Conservation (phyloP, 257 asterid genomes). For the Fraxinus excelsior region DNA sequence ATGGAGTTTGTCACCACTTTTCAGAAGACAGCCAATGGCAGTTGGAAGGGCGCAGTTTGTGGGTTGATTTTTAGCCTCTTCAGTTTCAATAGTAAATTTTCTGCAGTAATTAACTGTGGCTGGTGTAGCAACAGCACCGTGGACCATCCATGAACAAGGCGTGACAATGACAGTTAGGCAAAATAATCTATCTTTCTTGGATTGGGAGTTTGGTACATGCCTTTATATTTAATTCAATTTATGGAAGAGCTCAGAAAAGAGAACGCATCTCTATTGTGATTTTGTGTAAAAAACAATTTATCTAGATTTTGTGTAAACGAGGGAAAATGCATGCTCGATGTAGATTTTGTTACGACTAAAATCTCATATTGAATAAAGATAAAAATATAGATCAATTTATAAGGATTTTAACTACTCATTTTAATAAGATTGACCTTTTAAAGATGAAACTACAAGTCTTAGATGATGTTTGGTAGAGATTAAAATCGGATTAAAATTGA, state of each 20-base stretch:
- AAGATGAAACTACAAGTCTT: too few relatives aligned
- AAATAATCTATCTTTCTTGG: conserved; percentile 32
- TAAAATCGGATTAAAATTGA: too few relatives aligned
- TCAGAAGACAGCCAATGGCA: conserved; percentile 14
- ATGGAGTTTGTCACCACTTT: background rate
- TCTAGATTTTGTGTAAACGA: too few relatives aligned
- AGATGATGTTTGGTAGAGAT: too few relatives aligned
- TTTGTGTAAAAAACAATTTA: background rate
- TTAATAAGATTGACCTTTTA: too few relatives aligned
- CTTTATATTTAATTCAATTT: conserved; percentile 36
- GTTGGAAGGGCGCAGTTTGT: conserved; percentile 14
- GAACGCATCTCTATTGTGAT: conserved; percentile 28
- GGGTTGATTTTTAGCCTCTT: conserved; percentile 11
- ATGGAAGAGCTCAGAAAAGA: conserved; percentile 23
- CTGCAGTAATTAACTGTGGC: conserved; percentile 23
- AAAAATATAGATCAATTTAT: too few relatives aligned
- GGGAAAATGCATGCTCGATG: too few relatives aligned
- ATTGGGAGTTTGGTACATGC: conserved; percentile 18
- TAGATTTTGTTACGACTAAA: too few relatives aligned
- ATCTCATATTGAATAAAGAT: too few relatives aligned
- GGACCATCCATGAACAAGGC: conserved; percentile 39
- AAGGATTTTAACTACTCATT: too few relatives aligned
- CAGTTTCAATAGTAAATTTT: conserved; percentile 19
- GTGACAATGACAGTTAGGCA: conserved; percentile 40
- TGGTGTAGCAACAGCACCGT: conserved; percentile 15